Base-by-base conservation (phyloP, 768 basidiomycete species). In the Scleroderma bovista region DNA sequence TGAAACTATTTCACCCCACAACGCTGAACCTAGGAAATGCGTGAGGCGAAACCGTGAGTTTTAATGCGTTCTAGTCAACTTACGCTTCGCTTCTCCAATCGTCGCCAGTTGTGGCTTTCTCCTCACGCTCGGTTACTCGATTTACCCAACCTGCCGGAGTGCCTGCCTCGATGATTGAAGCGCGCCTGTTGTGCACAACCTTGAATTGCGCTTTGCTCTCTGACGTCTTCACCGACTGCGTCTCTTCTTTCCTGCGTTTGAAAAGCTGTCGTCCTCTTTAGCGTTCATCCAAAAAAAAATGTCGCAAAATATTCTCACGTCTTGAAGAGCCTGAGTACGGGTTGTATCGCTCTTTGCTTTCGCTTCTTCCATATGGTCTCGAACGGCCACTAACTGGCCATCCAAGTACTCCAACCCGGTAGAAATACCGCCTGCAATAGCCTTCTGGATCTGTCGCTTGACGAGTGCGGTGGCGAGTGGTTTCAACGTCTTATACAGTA, bases 361-460 rank as follows among this genome's bases (percentile, higher is more conserved):
- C 44, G 77, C 89, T 56, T 80, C 79, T 42, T 81, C 75, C 81
- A 91, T 82, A 33, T 80, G 73, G 52, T 90, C 84, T n/a, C 88
- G 73, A 40, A 97, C 90, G n/a, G 78, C 75, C 20, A 91, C 86
- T 17, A 98, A 79, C 70, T 94, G 91, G 15, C 86, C 87, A 59
- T 97, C 93, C 37, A 93, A 72, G 57, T 93, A 88, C 66, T 91
- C 92, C 53, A 97, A 70, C 1, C 83, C 91, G 15, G 88, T 89
- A 40, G 72, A 77, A 48, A 97, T 80, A 3, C 83, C 83, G 47
- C 83, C 84, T 37, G 72, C 67, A 32, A 84, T 71, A 1, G 78
- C 85, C 59, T 73, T 78, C 63, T 78, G 72, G 59, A 86, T 75
- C 57, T 82, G 64, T 57, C 74, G 79, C 78, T 93, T 94, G 59